phyloP scores from a whole-genome alignment of 768 basidiomycete species.

The Suillus occidentalis region DNA sequence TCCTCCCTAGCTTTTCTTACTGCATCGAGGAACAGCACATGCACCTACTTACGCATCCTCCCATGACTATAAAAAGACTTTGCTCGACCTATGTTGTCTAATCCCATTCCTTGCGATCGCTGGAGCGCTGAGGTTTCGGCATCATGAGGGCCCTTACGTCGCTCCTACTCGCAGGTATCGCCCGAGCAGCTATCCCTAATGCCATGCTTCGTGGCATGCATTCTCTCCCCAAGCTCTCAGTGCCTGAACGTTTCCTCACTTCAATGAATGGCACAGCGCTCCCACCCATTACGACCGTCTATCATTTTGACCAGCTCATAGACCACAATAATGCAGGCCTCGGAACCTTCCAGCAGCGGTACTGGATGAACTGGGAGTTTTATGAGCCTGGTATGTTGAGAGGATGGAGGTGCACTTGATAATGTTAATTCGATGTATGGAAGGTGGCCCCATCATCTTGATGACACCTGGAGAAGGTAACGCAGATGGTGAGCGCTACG shows the following conservation, averaged over 20 bases:
- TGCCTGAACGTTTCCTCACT: conserved; percentile 10
- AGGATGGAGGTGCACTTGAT: neutral
- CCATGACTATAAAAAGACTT: neutral
- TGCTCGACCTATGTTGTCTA: neutral
- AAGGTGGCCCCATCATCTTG: conserved; percentile 28
- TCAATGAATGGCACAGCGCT: conserved; percentile 25
- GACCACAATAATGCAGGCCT: conserved; percentile 55
- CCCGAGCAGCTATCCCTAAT: conserved; percentile 15
- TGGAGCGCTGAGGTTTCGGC: neutral
- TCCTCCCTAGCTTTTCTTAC: neutral
- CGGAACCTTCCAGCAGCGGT: conserved; percentile 78
- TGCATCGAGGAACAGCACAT: neutral
- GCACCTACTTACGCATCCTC: neutral
- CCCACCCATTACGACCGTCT: conserved; percentile 28
- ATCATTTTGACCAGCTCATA: conserved; percentile 33
- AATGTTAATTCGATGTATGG: neutral
- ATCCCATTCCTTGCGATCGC: neutral
- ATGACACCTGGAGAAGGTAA: conserved; percentile 65
- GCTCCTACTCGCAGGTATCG: conserved; percentile 16
- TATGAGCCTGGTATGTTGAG: conserved; percentile 47
- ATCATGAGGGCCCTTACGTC: neutral
- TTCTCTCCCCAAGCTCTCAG: conserved; percentile 15
- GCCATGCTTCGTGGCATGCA: conserved; percentile 23
- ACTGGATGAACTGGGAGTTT: conserved; percentile 68
- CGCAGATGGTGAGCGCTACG: conserved; percentile 38